A percentile compares a stretch with the other conserved stretches of the same genome.
phyloP scores from a whole-genome alignment of 306 rosid genomes.

The Ziziphus jujuba region DNA sequence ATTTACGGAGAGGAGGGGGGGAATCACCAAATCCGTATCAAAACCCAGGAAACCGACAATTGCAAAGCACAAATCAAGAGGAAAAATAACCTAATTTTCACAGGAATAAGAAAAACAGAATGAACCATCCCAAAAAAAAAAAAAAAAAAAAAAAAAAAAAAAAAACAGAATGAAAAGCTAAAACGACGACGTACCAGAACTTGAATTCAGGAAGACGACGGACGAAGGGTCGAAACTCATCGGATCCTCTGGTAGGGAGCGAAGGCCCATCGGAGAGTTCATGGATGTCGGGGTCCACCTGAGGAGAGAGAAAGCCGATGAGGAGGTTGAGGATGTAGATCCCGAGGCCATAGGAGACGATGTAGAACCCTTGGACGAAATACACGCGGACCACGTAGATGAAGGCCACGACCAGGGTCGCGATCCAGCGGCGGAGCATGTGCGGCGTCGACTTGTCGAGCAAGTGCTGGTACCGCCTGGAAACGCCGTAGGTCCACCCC shows the following conservation, averaged over 20 bases:
- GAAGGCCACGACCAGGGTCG: constrained; percentile 39
- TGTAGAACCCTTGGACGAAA: constrained; percentile 79
- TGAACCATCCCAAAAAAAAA: not conserved
- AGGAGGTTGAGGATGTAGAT: constrained; percentile 87
- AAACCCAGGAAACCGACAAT: constrained; percentile 1
- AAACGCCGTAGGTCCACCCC: constrained; percentile 52
- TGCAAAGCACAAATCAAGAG: not conserved
- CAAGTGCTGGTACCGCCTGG: constrained; percentile 69
- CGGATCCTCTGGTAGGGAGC: constrained; percentile 76
- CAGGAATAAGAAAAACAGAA: not conserved
- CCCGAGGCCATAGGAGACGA: constrained; percentile 86
- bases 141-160: not conserved
- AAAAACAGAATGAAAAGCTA: not conserved
- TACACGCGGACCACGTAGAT: constrained; percentile 74
- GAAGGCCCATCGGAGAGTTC: constrained; percentile 67
- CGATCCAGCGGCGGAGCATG: constrained; percentile 72
- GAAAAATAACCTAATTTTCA: not conserved
- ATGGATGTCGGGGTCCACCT: constrained; percentile 87
- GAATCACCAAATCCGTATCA: not conserved
- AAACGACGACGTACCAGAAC: constrained; percentile 57
- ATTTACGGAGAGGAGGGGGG: constrained; percentile 2
- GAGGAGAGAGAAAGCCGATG: constrained; percentile 90
- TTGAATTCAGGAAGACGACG: constrained; percentile 96
- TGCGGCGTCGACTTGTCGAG: constrained; percentile 77
- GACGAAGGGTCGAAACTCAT: constrained; percentile 94